Conservation (phyloP, 108 stramenopile species). For the Pseudonitzschia pungens region DNA sequence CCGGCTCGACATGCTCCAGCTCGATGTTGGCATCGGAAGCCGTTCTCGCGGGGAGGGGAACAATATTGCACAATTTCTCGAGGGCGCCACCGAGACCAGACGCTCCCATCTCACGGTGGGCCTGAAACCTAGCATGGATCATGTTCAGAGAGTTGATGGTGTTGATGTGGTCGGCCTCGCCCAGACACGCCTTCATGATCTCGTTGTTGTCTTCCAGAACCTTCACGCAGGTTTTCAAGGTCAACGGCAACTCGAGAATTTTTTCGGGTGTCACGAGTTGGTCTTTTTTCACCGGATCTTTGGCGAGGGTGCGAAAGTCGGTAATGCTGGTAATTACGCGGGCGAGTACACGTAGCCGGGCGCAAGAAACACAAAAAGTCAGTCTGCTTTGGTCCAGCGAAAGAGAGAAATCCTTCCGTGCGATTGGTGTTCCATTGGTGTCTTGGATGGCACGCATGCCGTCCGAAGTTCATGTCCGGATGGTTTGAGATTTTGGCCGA, state of each 20-base stretch:
- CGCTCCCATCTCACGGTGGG: not conserved
- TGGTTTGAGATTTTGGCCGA: no score
- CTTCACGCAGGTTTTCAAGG: conserved; percentile 6
- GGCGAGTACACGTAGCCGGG: no score
- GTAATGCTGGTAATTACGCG: not conserved
- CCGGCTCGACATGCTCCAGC: not conserved
- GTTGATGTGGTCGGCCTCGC: conserved; percentile 19
- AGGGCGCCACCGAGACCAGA: not conserved
- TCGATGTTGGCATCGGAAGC: not conserved
- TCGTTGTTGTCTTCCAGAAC: conserved; percentile 21
- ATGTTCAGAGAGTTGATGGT: conserved; percentile 17
- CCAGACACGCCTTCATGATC: conserved; percentile 16
- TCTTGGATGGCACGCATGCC: no score
- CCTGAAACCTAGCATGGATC: conserved; percentile 16
- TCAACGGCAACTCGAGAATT: conserved; percentile 18
- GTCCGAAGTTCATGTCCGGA: no score
- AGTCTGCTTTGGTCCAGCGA: no score
- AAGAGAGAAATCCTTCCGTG: not conserved
- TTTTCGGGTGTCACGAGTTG: conserved; percentile 13
- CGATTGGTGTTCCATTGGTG: no score
- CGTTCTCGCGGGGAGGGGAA: not conserved
- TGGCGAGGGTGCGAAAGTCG: conserved; percentile 21
- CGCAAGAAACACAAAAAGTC: no score
- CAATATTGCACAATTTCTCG: not conserved
- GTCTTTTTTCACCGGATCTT: conserved; percentile 17